These are phyloP conservation scores for Cryomyces minteri DNA, from an alignment of 495 filamentous ascomycete species.

Conservation along the genomic window DNA sequence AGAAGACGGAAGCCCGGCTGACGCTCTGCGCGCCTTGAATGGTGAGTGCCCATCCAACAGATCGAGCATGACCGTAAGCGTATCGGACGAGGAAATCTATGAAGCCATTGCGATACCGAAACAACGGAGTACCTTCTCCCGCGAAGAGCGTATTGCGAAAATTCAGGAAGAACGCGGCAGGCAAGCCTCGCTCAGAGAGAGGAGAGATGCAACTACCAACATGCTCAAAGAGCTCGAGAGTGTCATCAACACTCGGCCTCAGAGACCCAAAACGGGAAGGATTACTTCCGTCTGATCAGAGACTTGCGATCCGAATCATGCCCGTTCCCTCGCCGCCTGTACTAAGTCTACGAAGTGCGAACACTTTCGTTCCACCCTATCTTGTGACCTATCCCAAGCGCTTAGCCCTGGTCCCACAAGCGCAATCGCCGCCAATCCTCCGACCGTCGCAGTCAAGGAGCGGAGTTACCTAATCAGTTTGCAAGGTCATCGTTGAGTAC, in stretches of 20 bases:
- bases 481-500: too few species aligned
- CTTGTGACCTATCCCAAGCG: too few species aligned
- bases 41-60: conserved; percentile 33
- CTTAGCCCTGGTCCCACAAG: too few species aligned
- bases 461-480: too few species aligned
- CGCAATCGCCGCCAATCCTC: too few species aligned
- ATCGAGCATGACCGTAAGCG: conserved; percentile 23
- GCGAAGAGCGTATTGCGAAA: conserved; percentile 75
- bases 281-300: too few species aligned
- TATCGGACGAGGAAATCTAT: conserved; percentile 56
- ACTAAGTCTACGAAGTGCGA: too few species aligned
- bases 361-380: too few species aligned
- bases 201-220: conserved; percentile 56
- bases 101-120: conserved; percentile 68
- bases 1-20: conserved; percentile 50
- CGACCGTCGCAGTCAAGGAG: too few species aligned
- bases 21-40: conserved; percentile 57
- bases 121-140: conserved; percentile 38
- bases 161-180: conserved; percentile 73
- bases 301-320: too few species aligned
- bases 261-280: conserved; percentile 5
- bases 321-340: too few species aligned
- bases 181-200: conserved; percentile 48
- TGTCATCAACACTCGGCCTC: conserved; percentile 63
- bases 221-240: conserved; percentile 87